phyloP scores from a whole-genome alignment of 768 basidiomycete genomes.

The Suillus plorans region DNA sequence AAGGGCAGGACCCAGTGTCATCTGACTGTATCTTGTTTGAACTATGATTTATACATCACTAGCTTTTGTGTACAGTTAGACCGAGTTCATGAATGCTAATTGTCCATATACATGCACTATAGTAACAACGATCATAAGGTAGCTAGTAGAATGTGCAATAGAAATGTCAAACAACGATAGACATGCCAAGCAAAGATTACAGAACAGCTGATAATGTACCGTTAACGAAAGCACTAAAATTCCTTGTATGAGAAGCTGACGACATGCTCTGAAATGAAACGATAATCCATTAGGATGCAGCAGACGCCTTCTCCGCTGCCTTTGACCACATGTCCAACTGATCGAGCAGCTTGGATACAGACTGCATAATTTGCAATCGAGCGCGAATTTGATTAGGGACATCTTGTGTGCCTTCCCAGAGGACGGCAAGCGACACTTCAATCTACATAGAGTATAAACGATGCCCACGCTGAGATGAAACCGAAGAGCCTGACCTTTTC shows the following conservation, averaged over 20 bases:
- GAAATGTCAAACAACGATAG: not conserved
- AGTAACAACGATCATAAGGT: not conserved
- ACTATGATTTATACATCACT: not conserved
- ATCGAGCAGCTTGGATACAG: conserved; percentile 37
- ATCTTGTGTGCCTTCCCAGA: conserved; percentile 57
- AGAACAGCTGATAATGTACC: not conserved
- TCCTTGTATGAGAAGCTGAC: not conserved
- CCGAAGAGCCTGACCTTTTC: conserved; percentile 44
- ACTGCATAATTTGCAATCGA: conserved; percentile 39
- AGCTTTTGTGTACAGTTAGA: not conserved
- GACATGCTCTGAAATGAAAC: not conserved
- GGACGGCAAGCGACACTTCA: conserved; percentile 55
- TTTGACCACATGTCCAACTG: conserved; percentile 46
- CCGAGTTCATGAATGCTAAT: not conserved
- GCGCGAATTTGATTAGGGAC: conserved; percentile 44
- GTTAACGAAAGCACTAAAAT: not conserved
- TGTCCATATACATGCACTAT: not conserved
- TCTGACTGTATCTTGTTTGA: not conserved
- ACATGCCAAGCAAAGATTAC: not conserved
- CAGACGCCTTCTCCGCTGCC: conserved; percentile 33
- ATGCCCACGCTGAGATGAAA: conserved; percentile 11
- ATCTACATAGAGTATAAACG: conserved; percentile 28
- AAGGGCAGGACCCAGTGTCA: not conserved
- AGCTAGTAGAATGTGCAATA: not conserved
- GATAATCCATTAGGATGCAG: not conserved